These are phyloP conservation scores for Plasmodium coatneyi DNA, from an alignment of 169 alveolate genomes.

Conservation along the genomic window DNA sequence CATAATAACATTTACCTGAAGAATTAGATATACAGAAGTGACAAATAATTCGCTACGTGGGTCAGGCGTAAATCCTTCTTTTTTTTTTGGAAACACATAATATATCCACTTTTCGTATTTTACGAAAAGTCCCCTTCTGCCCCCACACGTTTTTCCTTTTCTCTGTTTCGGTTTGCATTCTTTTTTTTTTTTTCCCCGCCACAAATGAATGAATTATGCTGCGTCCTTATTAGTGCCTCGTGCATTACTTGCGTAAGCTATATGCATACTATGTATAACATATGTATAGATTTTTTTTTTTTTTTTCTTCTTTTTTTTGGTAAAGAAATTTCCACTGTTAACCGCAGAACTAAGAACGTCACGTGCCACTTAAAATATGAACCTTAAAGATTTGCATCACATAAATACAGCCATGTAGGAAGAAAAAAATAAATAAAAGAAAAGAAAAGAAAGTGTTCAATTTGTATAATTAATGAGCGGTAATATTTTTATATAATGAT, in stretches of 20 bases:
- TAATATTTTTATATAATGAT: neutral
- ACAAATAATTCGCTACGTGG: neutral
- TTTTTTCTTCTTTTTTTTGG: neutral
- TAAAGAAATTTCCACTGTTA: neutral
- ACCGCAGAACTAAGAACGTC: neutral
- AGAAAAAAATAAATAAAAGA: neutral
- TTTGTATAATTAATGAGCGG: neutral
- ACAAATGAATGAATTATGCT: neutral
- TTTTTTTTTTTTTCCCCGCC: neutral
- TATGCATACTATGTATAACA: neutral
- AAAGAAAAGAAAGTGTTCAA: neutral
- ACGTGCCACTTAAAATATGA: neutral
- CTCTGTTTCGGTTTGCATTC: neutral
- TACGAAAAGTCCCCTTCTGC: constrained; percentile 4
- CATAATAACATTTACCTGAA: neutral
- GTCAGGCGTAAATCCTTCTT: neutral
- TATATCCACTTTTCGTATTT: neutral
- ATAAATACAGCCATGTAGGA: neutral
- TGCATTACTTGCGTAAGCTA: neutral
- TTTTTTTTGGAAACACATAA: neutral
- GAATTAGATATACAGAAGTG: neutral
- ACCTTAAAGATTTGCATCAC: neutral
- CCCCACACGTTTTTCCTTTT: neutral
- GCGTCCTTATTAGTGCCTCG: neutral
- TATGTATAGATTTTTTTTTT: neutral